phyloP scores from a whole-genome alignment of 139 green algal species.

The Chlamydomonas schloesseri region DNA sequence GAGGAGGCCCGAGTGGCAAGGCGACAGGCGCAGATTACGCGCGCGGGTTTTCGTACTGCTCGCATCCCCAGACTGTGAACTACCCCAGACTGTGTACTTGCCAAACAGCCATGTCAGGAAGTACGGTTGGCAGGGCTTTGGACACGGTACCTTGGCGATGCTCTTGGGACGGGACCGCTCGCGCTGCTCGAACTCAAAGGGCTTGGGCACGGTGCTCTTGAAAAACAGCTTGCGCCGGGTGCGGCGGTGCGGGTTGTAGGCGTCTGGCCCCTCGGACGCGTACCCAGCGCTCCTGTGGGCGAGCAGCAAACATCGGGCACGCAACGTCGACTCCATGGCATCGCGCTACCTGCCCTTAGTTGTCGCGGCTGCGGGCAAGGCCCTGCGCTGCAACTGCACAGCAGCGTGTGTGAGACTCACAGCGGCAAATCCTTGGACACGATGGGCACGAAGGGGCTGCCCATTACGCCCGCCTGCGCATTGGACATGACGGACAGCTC shows the following conservation, averaged over 20 bases:
- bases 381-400: no score
- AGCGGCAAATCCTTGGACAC: slow-evolving; percentile 24
- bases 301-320: no score
- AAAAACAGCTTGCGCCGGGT: slow-evolving; percentile 17
- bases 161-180: slow-evolving; percentile 49
- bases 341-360: no score
- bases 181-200: slow-evolving; percentile 65
- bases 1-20: background rate
- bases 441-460: slow-evolving; percentile 31
- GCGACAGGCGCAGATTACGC: background rate
- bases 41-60: no score
- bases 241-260: background rate
- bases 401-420: background rate
- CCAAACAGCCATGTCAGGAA: no score
- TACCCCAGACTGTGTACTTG: no score
- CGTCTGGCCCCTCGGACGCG: slow-evolving; percentile 26
- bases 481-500: slow-evolving; percentile 24
- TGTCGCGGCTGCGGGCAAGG: no score
- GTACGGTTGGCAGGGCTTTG: no score
- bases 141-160: slow-evolving; percentile 52
- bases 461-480: slow-evolving; percentile 24
- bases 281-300: slow-evolving; percentile 8
- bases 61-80: background rate
- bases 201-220: slow-evolving; percentile 51
- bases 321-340: no score